Evolutionary conservation across 176 grass and related monocot genomes (phyloP).

Genomic region (Sorghum bicolor): DNA sequence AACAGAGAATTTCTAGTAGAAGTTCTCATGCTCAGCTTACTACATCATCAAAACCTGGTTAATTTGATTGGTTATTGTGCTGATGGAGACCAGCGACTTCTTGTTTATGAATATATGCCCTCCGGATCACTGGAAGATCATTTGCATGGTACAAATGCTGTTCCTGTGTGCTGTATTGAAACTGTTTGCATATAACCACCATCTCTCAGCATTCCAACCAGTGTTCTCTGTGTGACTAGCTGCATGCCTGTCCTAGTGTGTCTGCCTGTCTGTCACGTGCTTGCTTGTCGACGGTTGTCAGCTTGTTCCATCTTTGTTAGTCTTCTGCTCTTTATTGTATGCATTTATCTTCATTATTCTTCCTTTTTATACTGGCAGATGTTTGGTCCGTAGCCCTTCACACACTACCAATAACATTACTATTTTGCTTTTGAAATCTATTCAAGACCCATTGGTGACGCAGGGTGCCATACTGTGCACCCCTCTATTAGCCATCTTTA

Average conservation of each 20-base stretch:
- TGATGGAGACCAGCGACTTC: constrained; percentile 85
- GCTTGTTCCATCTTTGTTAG: constrained; percentile 12
- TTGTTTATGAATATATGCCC: constrained; percentile 93
- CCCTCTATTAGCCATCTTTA: not conserved
- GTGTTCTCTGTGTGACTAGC: constrained; percentile 12
- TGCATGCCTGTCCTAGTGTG: constrained; percentile 14
- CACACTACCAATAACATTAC: not conserved
- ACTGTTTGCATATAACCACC: constrained; percentile 21
- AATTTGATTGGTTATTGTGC: constrained; percentile 89
- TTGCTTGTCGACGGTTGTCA: constrained; percentile 10
- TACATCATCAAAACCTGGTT: constrained; percentile 86
- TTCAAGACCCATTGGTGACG: not conserved
- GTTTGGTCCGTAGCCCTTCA: not conserved
- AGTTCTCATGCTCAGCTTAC: constrained; percentile 81
- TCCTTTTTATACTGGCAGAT: not conserved
- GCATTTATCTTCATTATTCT: not conserved
- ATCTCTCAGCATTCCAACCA: constrained; percentile 9
- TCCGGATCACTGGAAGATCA: constrained; percentile 93
- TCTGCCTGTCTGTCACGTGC: constrained; percentile 27
- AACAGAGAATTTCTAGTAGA: constrained; percentile 87
- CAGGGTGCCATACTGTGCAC: not conserved
- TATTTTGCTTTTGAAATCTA: not conserved
- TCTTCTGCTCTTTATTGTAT: constrained; percentile 6
- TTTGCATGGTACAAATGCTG: constrained; percentile 62
- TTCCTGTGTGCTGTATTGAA: constrained; percentile 2